Percentiles rank a stretch among this genome's conserved stretches.
phyloP scores from a whole-genome alignment of 2,329 filamentous ascomycete genomes.

The Colletotrichum scovillei region DNA sequence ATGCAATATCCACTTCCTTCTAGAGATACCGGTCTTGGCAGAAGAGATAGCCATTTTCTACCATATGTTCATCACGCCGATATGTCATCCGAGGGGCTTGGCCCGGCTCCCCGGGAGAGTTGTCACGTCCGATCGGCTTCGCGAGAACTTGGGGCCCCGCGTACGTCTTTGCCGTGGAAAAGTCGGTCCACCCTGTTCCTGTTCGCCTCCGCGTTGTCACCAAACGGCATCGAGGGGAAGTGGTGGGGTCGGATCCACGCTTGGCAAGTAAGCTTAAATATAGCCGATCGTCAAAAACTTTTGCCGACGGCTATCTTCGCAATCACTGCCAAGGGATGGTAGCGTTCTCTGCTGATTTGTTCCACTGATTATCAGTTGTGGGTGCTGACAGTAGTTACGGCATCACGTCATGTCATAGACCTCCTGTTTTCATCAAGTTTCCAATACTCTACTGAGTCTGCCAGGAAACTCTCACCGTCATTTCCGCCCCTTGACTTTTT shows the following conservation, averaged over 20 bases:
- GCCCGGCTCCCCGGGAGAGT: neutral
- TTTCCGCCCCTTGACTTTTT: too few species aligned
- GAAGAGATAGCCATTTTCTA: slow-evolving; percentile 18
- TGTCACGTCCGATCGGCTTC: neutral
- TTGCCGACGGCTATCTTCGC: slow-evolving; percentile 22
- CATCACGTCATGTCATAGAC: too few species aligned
- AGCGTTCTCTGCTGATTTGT: too few species aligned
- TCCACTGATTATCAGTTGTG: neutral
- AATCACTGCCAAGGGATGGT: too few species aligned
- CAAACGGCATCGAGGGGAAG: neutral
- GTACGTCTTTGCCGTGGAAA: slow-evolving; percentile 15
- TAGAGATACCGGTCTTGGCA: slow-evolving; percentile 6
- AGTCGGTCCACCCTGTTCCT: neutral
- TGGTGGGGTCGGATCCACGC: slow-evolving; percentile 3
- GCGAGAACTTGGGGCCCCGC: neutral
- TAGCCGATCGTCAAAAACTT: slow-evolving; percentile 18
- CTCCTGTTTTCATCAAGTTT: too few species aligned
- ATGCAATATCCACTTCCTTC: neutral
- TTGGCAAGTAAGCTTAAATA: slow-evolving; percentile 23
- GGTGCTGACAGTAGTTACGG: neutral
- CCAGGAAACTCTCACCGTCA: too few species aligned
- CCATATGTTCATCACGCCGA: neutral
- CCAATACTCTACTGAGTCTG: too few species aligned
- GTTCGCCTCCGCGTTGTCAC: neutral
- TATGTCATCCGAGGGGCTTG: slow-evolving; percentile 5